A percentile compares a stretch with the other conserved stretches of the same genome.
Conservation (phyloP, 306 rosid species). For the Datisca glomerata region DNA sequence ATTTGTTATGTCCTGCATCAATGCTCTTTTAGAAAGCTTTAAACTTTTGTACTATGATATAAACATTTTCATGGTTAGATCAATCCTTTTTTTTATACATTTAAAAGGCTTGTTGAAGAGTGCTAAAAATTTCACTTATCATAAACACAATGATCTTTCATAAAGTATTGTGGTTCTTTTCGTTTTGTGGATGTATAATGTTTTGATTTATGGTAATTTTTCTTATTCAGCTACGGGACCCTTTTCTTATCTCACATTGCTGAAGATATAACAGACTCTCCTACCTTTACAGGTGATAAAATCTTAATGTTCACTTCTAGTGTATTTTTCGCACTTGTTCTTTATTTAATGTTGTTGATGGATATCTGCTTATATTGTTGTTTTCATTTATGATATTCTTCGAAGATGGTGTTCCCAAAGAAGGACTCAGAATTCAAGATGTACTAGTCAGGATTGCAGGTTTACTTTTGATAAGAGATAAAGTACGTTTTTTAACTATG, state of each 20-base stretch:
- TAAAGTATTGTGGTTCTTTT: neutral
- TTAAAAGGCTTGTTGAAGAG: neutral
- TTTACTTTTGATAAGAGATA: constrained; percentile 58
- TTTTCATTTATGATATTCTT: constrained; percentile 15
- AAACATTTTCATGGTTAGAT: no score
- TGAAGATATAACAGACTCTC: constrained; percentile 66
- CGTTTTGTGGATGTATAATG: neutral
- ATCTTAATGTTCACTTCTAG: constrained; percentile 11
- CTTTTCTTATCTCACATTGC: constrained; percentile 85
- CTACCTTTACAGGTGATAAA: constrained; percentile 66
- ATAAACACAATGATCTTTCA: neutral
- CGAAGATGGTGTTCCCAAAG: constrained; percentile 97
- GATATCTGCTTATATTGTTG: constrained; percentile 6
- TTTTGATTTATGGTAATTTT: constrained; percentile 14
- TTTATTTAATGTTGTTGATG: no score
- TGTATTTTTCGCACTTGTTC: no score
- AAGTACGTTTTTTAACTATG: no score
- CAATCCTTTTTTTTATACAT: no score
- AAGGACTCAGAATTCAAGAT: constrained; percentile 84
- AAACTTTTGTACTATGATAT: no score
- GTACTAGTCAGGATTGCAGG: constrained; percentile 87
- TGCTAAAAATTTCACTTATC: no score
- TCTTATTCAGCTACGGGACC: constrained; percentile 53
- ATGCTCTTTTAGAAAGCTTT: neutral
- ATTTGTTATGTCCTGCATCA: neutral